Base-by-base conservation (phyloP, 257 asterid genomes). In the Cruciata laevipes region DNA sequence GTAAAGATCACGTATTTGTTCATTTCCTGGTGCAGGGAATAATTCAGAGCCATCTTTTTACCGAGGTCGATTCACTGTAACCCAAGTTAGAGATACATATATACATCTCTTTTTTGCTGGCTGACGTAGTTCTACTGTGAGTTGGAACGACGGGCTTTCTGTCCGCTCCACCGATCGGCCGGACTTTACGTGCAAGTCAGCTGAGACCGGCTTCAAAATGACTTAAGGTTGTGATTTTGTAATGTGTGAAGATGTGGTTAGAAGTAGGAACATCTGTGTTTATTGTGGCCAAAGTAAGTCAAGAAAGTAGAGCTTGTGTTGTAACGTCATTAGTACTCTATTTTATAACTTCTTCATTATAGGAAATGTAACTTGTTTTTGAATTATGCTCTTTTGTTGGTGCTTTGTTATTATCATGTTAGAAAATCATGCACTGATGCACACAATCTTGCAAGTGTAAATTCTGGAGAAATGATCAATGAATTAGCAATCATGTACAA, bases 1-100 rank as follows among this genome's bases (percentile, higher is more conserved):
- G 2, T 27, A 27, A 9, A 67, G 4, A n/a, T 47, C 30, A 14
- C 16, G 21, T 69, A 37, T 65, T 3, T 24, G 25, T 35, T 42
- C 65, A 56, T 63, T 27, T 27, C 14, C 21, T 62, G 71, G 65
- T 12, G 78, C 85, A 86, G 96, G 76, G 71, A 37, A 70, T 62
- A 40, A 55, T 70, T 52, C 76, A 20, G 92, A 79, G 53, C 99
- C 99, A 65, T 88, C 95, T 56, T 84, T 88, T 69, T 93, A 93
- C 73, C 18, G 75, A 13, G 95, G 95, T 69, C 75, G 73, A 69
- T 84, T 93, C 78, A 59, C 73, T 40, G 77, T 93, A 24, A 82
- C 80, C 75, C 73, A 74, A 78, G 78, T 84, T 14, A 51, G 78
- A 40, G 99, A 93, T 79, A 90, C 99, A 9, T n/a, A n/a, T n/a